Evolutionary conservation across 2,329 filamentous ascomycete species (phyloP), one percentile per base, ranked within the genome.

Genomic region (Stemphylium vesicarium): DNA sequence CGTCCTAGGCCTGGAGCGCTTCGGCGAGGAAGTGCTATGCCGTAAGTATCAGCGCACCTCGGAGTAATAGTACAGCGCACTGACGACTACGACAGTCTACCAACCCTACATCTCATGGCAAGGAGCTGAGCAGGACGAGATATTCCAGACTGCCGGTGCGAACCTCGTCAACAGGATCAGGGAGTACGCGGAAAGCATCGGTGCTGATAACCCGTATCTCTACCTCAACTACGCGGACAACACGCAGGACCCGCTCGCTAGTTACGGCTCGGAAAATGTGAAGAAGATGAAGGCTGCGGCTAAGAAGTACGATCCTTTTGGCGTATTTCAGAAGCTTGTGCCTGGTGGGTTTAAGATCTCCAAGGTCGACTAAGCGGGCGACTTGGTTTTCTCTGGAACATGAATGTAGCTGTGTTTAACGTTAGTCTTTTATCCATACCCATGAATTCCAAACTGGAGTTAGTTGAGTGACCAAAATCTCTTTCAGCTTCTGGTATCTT

Each of bases 1-100:
- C 57, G 71, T 80, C 42, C 66, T 80, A 29, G 75, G 74, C 4
- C 63, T 80, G 10, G 65, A 68, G 26, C 63, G 63, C 2, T 68
- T 68, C 38, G 49, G 53, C 12, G 52, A 52, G 1, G 56, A 60
- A 35, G 48, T 61, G 3, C 26, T 64, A 20, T 65, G 65, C 39
- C 24, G 66, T 67, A 46, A 64, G 65, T 59, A 22, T 11, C 2
- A 10, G 9, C 5, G 5, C 8, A 29, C 8, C 9, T 4, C 26
- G 11, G 11, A 29, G 2, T 2, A 29, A 11, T 9, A 11, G 7
- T 5, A 29, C 26, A 29, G 2, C 9, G 26, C 26, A 29, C 7
- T 29, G 26, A 29, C 26, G 2, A 29, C 2, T 29, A 29, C 9
- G 4, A 29, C 16, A 61, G 58, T 68, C 2, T 68, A 68, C 22